Evolutionary conservation across 352 stramenopile genomes (phyloP).

Genomic region (Globisporangium cederbergense): DNA sequence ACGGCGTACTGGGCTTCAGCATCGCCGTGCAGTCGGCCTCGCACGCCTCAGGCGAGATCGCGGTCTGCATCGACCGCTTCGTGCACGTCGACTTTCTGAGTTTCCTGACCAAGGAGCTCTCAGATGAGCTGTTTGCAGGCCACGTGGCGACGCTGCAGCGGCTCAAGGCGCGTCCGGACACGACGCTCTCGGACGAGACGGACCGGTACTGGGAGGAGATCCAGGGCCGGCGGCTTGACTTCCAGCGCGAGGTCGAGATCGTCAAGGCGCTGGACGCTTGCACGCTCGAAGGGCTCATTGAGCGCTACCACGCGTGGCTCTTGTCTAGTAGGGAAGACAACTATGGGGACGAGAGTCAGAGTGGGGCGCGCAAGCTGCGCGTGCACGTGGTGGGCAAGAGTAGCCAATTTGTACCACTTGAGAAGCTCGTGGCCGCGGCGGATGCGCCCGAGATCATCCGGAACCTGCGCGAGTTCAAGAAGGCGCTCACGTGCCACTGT

Average conservation of each 20-base stretch:
- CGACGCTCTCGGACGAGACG: constrained; percentile 49
- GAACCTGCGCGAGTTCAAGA: constrained; percentile 60
- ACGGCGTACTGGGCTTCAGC: constrained; percentile 70
- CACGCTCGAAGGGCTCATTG: constrained; percentile 34
- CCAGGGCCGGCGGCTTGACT: constrained; percentile 51
- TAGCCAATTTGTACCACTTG: constrained; percentile 57
- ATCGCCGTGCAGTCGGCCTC: constrained; percentile 71
- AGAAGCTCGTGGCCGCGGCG: constrained; percentile 46
- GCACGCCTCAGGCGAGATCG: constrained; percentile 52
- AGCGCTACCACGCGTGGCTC: constrained; percentile 57
- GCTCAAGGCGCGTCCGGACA: constrained; percentile 43
- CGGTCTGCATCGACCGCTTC: constrained; percentile 58
- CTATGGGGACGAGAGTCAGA: background rate
- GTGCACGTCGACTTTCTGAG: constrained; percentile 41
- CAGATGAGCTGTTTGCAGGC: constrained; percentile 25
- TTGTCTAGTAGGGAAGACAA: constrained; percentile 11
- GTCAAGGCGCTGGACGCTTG: constrained; percentile 37
- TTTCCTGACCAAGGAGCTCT: constrained; percentile 31
- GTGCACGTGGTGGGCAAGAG: constrained; percentile 72
- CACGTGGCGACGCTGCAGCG: constrained; percentile 49
- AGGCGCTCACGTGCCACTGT: constrained; percentile 51
- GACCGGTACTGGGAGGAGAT: constrained; percentile 79
- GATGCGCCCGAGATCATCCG: constrained; percentile 54
- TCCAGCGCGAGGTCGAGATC: constrained; percentile 52
- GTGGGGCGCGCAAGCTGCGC: constrained; percentile 46